Percentiles rank a stretch among this genome's conserved stretches.
These are phyloP conservation scores for Yamadazyma atmosphaerica DNA, from an alignment of 1,139 yeast genomes.

Conservation along the genomic window DNA sequence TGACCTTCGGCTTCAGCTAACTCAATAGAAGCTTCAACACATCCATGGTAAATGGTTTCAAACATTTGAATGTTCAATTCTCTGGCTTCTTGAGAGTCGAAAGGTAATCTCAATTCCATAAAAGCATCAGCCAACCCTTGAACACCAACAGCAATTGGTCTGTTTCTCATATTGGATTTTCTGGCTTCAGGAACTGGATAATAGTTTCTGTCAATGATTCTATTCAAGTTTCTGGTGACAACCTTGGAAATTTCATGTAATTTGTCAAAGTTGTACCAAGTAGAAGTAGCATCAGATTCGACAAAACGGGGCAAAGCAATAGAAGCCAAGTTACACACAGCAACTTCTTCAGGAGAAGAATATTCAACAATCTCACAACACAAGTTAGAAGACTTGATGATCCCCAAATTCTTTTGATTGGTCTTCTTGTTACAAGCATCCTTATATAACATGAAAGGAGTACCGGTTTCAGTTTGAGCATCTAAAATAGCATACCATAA, in stretches of 20 bases:
- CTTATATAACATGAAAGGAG: slow-evolving; percentile 88
- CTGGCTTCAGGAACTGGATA: slow-evolving; percentile 58
- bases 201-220: slow-evolving; percentile 55
- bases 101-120: slow-evolving; percentile 56
- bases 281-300: slow-evolving; percentile 36
- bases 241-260: slow-evolving; percentile 56
- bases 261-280: slow-evolving; percentile 54
- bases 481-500: slow-evolving; percentile 86
- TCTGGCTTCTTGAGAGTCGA: slow-evolving; percentile 57
- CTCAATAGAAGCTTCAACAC: slow-evolving; percentile 57
- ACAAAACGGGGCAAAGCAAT: slow-evolving; percentile 77
- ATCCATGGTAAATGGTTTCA: slow-evolving; percentile 62
- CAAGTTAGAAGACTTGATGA: slow-evolving; percentile 83
- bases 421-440: slow-evolving; percentile 83
- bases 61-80: slow-evolving; percentile 58
- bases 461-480: slow-evolving; percentile 91
- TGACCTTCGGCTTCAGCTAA: slow-evolving; percentile 50
- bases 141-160: slow-evolving; percentile 65
- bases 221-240: slow-evolving; percentile 54
- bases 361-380: slow-evolving; percentile 92
- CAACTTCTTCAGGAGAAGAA: slow-evolving; percentile 83
- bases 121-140: slow-evolving; percentile 65
- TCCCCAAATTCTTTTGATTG: slow-evolving; percentile 85
- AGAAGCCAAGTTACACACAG: slow-evolving; percentile 89
- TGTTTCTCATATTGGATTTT: slow-evolving; percentile 53